Conservation (phyloP, 2,329 filamentous ascomycete genomes). For the Rutstroemia sydowiana region DNA sequence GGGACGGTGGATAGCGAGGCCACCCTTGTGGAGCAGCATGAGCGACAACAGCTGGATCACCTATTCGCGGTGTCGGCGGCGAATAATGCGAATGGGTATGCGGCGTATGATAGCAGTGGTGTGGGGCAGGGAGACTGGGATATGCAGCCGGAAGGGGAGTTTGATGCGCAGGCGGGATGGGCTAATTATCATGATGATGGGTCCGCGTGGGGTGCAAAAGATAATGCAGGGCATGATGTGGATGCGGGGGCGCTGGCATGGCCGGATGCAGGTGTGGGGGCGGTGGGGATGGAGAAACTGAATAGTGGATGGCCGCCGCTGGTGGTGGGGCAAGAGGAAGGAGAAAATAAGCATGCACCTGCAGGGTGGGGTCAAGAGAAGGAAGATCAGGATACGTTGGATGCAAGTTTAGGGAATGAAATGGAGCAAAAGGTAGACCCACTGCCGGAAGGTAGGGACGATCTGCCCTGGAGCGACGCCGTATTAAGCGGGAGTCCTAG, state of each 20-base stretch:
- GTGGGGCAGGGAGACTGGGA: background rate
- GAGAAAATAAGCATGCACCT: background rate
- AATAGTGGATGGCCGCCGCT: background rate
- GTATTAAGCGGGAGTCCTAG: conserved; percentile 1
- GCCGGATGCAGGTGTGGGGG: background rate
- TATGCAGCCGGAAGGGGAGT: background rate
- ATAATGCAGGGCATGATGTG: background rate
- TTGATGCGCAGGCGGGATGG: background rate
- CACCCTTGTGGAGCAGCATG: conserved; percentile 2
- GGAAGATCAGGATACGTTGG: background rate
- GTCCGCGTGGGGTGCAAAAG: background rate
- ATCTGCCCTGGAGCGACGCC: conserved; percentile 2
- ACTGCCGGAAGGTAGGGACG: background rate
- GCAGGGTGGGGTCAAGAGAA: background rate
- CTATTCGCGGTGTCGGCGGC: background rate
- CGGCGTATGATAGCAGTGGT: background rate
- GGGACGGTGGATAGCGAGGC: conserved; percentile 25
- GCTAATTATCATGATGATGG: background rate
- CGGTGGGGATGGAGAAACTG: background rate
- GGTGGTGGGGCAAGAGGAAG: background rate
- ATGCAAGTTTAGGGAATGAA: background rate
- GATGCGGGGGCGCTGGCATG: background rate
- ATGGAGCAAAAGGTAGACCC: background rate
- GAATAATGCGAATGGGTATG: background rate
- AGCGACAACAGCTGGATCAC: background rate